phyloP scores from a whole-genome alignment of 768 basidiomycete genomes.

The Xerocomellus chrysenteron region DNA sequence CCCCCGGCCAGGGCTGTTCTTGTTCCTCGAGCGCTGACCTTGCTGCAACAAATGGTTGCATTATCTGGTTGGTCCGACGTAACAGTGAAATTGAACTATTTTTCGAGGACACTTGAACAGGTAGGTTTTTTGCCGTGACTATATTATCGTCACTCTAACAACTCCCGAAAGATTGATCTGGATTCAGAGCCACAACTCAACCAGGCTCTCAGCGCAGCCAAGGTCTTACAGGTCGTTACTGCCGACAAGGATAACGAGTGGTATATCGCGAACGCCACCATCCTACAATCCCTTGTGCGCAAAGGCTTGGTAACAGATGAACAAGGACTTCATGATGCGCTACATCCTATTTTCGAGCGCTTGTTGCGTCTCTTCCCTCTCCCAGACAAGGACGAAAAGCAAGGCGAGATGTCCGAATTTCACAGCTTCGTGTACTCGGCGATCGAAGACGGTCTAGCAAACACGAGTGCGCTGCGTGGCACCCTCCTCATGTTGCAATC shows the following conservation, averaged over 20 bases:
- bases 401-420: slow-evolving; percentile 69
- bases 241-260: slow-evolving; percentile 81
- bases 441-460: slow-evolving; percentile 77
- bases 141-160: not conserved
- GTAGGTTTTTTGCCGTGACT: slow-evolving; percentile 35
- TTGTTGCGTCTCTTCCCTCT: slow-evolving; percentile 76
- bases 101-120: slow-evolving; percentile 80
- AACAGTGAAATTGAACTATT: slow-evolving; percentile 87
- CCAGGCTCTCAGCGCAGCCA: slow-evolving; percentile 77
- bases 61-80: slow-evolving; percentile 89
- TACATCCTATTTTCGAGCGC: slow-evolving; percentile 81
- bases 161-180: slow-evolving; percentile 60
- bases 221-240: slow-evolving; percentile 84
- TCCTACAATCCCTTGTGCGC: slow-evolving; percentile 80
- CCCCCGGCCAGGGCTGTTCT: slow-evolving; percentile 42
- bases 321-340: slow-evolving; percentile 69
- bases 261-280: slow-evolving; percentile 68
- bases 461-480: slow-evolving; percentile 69
- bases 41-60: slow-evolving; percentile 78
- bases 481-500: slow-evolving; percentile 86
- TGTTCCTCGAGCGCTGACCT: slow-evolving; percentile 58
- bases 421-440: slow-evolving; percentile 72
- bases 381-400: slow-evolving; percentile 75
- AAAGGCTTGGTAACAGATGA: slow-evolving; percentile 87
- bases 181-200: slow-evolving; percentile 60